A percentile compares a stretch with the other conserved stretches of the same genome.
These are phyloP conservation scores for Vitis cinerea DNA, from an alignment of 164 flowering plant species.

Conservation along the genomic window DNA sequence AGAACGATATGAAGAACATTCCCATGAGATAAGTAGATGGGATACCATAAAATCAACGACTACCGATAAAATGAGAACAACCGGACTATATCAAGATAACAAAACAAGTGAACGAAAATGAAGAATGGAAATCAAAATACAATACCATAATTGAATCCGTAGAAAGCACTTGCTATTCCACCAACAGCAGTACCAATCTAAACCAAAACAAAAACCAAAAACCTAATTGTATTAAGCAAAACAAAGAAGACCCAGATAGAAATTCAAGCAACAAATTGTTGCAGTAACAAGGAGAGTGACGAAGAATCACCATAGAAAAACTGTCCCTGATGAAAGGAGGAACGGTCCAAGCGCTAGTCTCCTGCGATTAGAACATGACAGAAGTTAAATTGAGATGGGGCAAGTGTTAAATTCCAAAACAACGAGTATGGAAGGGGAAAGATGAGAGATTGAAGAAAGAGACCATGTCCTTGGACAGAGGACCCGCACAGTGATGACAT, in stretches of 20 bases:
- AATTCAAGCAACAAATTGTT: slow-evolving; percentile 2
- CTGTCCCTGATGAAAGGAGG: slow-evolving; percentile 74
- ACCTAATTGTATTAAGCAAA: neutral
- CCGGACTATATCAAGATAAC: neutral
- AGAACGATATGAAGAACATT: too few species aligned
- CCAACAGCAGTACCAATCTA: slow-evolving; percentile 97
- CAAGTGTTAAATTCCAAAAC: neutral
- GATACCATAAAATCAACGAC: too few species aligned
- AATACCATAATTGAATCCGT: slow-evolving; percentile 86
- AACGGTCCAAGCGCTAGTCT: slow-evolving; percentile 76
- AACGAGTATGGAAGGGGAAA: too few species aligned
- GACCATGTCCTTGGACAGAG: slow-evolving; percentile 80
- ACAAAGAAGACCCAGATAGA: neutral
- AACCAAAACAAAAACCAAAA: neutral
- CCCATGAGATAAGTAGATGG: too few species aligned
- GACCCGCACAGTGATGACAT: slow-evolving; percentile 92
- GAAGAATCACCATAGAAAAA: slow-evolving; percentile 70
- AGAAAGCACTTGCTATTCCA: slow-evolving; percentile 82
- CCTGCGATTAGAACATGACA: slow-evolving; percentile 39
- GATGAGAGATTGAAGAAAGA: neutral
- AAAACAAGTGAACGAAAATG: neutral
- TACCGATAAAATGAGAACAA: too few species aligned
- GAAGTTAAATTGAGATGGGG: neutral
- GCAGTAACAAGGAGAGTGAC: neutral
- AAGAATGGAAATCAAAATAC: neutral